Conservation (phyloP, 257 asterid genomes). For the Solanum chilense region DNA sequence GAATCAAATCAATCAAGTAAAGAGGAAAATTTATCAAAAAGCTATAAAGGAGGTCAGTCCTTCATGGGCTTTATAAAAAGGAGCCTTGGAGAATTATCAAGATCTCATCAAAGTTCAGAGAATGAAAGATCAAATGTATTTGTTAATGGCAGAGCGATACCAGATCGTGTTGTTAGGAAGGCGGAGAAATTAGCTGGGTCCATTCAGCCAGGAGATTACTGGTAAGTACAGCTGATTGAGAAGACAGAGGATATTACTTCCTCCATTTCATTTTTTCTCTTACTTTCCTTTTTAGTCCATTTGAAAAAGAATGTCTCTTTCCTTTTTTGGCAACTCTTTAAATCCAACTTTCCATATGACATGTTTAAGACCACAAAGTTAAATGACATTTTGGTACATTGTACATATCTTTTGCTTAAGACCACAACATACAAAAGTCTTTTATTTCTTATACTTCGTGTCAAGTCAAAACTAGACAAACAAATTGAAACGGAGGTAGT, state of each 20-base stretch:
- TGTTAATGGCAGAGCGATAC: constrained; percentile 59
- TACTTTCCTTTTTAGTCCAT: not conserved
- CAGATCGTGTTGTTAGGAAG: constrained; percentile 66
- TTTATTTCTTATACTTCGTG: not conserved
- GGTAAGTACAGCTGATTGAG: constrained; percentile 36
- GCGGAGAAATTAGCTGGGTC: constrained; percentile 90
- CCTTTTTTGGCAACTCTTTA: not conserved
- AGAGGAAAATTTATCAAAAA: constrained; percentile 37
- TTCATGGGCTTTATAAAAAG: constrained; percentile 63
- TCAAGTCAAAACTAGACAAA: not conserved
- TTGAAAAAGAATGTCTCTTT: not conserved
- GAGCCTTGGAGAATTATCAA: constrained; percentile 57
- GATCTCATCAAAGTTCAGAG: constrained; percentile 40
- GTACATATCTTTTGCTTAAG: not conserved
- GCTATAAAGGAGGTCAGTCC: constrained; percentile 58
- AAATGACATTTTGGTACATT: not conserved
- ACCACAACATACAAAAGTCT: not conserved
- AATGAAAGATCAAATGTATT: constrained; percentile 40
- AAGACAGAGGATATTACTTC: not conserved
- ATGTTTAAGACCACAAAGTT: not conserved
- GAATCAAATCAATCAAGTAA: constrained; percentile 45
- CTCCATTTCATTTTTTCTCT: not conserved
- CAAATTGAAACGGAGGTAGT: not conserved
- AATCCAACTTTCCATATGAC: not conserved
- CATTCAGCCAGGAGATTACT: constrained; percentile 81